Evolutionary conservation across 495 filamentous ascomycete species (phyloP).

Genomic region (Aspergillus sparsus): DNA sequence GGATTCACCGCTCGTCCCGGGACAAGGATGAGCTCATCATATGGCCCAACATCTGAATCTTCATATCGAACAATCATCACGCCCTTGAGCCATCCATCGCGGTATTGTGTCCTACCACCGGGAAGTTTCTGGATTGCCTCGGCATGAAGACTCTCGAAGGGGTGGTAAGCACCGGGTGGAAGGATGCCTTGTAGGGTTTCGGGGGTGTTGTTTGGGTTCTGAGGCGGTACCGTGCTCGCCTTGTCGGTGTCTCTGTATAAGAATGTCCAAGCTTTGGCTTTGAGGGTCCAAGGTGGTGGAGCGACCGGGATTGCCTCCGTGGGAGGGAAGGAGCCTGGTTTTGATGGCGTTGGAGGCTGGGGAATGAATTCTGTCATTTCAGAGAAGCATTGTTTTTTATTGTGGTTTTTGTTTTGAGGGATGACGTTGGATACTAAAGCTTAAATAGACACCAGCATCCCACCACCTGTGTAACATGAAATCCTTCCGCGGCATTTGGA

Average conservation of each 20-base stretch:
- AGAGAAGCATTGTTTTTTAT: neutral
- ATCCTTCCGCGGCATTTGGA: neutral
- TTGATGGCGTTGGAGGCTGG: neutral
- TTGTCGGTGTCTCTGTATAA: neutral
- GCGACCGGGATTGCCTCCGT: slow-evolving; percentile 2
- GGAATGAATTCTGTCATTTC: slow-evolving; percentile 5
- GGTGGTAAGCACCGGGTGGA: slow-evolving; percentile 7
- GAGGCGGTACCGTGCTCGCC: neutral
- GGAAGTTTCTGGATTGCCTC: neutral
- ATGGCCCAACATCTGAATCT: slow-evolving; percentile 1
- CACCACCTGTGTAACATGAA: neutral
- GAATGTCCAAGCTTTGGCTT: slow-evolving; percentile 8
- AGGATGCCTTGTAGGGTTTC: slow-evolving; percentile 1
- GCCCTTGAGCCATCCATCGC: neutral
- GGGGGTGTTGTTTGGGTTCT: slow-evolving; percentile 9
- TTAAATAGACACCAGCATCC: neutral
- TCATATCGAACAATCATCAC: slow-evolving; percentile 10
- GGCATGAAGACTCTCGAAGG: slow-evolving; percentile 1
- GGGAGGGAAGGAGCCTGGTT: neutral
- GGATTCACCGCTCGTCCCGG: slow-evolving; percentile 5
- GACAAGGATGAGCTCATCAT: slow-evolving; percentile 9
- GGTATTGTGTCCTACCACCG: neutral
- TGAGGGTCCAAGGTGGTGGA: slow-evolving; percentile 12
- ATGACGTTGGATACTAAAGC: too few species aligned
- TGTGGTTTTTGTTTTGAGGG: too few species aligned